Evolutionary conservation across 441 rosid genomes (phyloP), one percentile per base, ranked within the genome.

Genomic region (Corymbia calophylla): DNA sequence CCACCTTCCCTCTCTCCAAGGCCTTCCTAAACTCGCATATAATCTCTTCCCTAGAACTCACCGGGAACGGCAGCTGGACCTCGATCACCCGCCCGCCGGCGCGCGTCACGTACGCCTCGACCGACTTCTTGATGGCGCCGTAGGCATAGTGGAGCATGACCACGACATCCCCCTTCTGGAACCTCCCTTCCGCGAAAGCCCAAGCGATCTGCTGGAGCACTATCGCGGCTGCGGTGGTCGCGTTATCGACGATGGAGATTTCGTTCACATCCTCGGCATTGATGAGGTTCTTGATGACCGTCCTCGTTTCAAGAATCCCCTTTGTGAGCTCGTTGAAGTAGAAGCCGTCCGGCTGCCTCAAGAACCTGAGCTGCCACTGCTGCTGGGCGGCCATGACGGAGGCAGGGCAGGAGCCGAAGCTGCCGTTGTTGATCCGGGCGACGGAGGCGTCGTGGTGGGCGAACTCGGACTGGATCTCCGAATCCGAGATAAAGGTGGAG

Each of bases 101-200:
- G 53, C 98, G 96, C 6, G 94, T 94, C 17, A 97, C 92, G 48
- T 97, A 97, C 31, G 99, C 99, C 66, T 97, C 95, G 18, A 97
- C 95, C 7, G 99, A 97, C 85, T 97, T 97, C 93, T 97, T 97
- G 16, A 97, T 96, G 2, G 99, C 92, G 64, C 98, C 99, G 56
- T 94, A 97, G 7, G 99, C 99, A 68, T 95, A 97, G 91, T 97
- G 99, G 82, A 97, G 98, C 96, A 97, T 95, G 16, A 97, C 95
- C 53, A 91, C 98, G 27, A 92, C 97, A 90, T 97, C 99, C 10
- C 98, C 98, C 88, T 90, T 91, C 10, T 89, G 44, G 91, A 93
- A 96, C 88, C 91, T 91, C 4, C 99, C 98, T 53, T 95, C 99
- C 10, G 93, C 90, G 62, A 97, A 97, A 9, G 94, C 93, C 98